phyloP scores from a whole-genome alignment of 1,284 basidiomycete species.

The Leccinum insolens region DNA sequence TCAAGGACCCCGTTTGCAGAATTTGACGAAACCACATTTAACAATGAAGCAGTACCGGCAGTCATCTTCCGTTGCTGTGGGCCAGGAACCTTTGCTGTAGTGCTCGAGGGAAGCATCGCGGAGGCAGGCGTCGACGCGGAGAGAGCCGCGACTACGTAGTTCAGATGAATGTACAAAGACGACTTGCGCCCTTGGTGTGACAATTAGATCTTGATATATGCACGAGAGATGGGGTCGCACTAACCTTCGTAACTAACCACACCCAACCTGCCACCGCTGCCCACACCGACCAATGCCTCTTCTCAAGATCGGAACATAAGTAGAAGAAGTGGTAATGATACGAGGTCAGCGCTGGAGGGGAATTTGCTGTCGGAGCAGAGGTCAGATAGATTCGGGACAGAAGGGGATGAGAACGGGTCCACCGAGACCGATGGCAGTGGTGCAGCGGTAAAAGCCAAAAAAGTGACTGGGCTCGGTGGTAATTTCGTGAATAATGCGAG shows the following conservation, averaged over 20 bases:
- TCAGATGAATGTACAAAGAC: slow-evolving; percentile 69
- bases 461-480: slow-evolving; percentile 86
- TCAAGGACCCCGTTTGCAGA: slow-evolving; percentile 49
- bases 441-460: slow-evolving; percentile 84
- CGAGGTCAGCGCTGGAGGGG: slow-evolving; percentile 61
- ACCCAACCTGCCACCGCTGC: slow-evolving; percentile 80
- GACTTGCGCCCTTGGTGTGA: slow-evolving; percentile 60
- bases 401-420: slow-evolving; percentile 20
- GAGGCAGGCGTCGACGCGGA: slow-evolving; percentile 40
- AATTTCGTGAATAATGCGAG: slow-evolving; percentile 78
- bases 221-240: background rate
- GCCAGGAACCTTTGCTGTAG: slow-evolving; percentile 40
- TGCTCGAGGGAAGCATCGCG: slow-evolving; percentile 34
- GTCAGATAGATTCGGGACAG: slow-evolving; percentile 1
- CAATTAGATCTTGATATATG: background rate
- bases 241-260: slow-evolving; percentile 91
- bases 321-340: slow-evolving; percentile 59
- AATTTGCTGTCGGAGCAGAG: slow-evolving; percentile 4
- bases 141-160: slow-evolving; percentile 89
- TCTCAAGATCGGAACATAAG: slow-evolving; percentile 48
- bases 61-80: slow-evolving; percentile 27
- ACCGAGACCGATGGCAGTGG: slow-evolving; percentile 29
- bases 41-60: slow-evolving; percentile 43
- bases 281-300: slow-evolving; percentile 91
- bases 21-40: background rate